phyloP scores from a whole-genome alignment of 176 grass and related monocot genomes.

The Cenchrus americanus region DNA sequence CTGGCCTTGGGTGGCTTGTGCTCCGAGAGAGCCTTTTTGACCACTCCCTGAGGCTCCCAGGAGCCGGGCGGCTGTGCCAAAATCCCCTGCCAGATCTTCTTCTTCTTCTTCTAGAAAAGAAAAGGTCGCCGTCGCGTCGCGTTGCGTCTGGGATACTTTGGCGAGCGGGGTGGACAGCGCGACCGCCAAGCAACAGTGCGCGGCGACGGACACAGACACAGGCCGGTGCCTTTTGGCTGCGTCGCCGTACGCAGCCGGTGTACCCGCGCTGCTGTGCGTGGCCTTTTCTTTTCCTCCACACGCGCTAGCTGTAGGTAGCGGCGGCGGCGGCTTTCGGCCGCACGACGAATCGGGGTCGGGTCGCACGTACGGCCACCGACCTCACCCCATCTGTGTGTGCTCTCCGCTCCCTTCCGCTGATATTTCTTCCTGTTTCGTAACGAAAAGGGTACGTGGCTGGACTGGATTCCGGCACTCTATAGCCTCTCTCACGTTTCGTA shows the following conservation, averaged over 20 bases:
- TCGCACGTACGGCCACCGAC: neutral
- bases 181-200: neutral
- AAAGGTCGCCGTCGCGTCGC: neutral
- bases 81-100: constrained; percentile 19
- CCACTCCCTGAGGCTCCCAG: constrained; percentile 13
- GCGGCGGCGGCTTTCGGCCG: constrained; percentile 27
- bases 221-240: neutral
- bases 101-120: neutral
- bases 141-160: neutral
- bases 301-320: too few species aligned
- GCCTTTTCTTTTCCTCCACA: neutral
- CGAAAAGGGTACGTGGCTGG: neutral
- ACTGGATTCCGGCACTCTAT: neutral
- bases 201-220: neutral
- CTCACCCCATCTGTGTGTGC: neutral
- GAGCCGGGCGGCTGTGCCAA: constrained; percentile 37
- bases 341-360: neutral
- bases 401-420: neutral
- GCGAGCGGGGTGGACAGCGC: neutral
- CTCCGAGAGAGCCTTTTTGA: neutral
- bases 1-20: neutral
- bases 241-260: neutral
- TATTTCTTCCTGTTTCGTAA: neutral
- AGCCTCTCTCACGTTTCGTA: neutral
- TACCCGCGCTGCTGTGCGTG: neutral